Percentiles rank a stretch among this genome's conserved stretches.
phyloP scores from a whole-genome alignment of 495 filamentous ascomycete species.

The Schizothecium vesticola region DNA sequence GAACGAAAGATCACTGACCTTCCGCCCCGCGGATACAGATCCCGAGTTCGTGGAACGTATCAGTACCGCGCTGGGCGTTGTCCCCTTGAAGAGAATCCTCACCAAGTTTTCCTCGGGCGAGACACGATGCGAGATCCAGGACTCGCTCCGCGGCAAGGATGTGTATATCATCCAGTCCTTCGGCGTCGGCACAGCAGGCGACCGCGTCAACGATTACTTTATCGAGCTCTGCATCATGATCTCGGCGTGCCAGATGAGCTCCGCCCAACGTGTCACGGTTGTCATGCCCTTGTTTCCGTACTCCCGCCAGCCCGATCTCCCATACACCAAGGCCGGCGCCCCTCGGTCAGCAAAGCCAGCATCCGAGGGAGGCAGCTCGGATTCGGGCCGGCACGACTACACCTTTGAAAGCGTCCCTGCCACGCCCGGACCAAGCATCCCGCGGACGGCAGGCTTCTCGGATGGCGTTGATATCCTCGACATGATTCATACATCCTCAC shows the following conservation, averaged over 20 bases:
- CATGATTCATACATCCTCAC: slow-evolving; percentile 46
- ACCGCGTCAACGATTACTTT: slow-evolving; percentile 79
- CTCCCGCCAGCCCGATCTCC: slow-evolving; percentile 87
- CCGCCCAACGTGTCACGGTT: slow-evolving; percentile 83
- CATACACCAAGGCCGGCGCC: slow-evolving; percentile 92
- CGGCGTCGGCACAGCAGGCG: slow-evolving; percentile 44
- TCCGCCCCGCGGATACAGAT: slow-evolving; percentile 32
- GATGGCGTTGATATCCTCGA: slow-evolving; percentile 63
- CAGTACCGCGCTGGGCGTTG: slow-evolving; percentile 81
- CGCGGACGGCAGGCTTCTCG: slow-evolving; percentile 55
- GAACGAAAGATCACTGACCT: background rate
- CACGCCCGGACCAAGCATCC: slow-evolving; percentile 67
- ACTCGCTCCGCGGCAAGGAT: slow-evolving; percentile 95
- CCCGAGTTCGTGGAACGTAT: slow-evolving; percentile 80
- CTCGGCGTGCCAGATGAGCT: slow-evolving; percentile 94
- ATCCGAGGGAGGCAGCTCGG: background rate
- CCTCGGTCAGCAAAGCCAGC: slow-evolving; percentile 51
- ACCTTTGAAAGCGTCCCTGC: slow-evolving; percentile 71
- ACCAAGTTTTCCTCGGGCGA: slow-evolving; percentile 94
- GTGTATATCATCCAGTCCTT: slow-evolving; percentile 91
- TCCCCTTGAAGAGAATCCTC: slow-evolving; percentile 74
- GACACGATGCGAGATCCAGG: slow-evolving; percentile 88
- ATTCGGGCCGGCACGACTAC: slow-evolving; percentile 21
- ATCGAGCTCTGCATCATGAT: slow-evolving; percentile 97
- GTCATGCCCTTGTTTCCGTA: slow-evolving; percentile 96